Evolutionary conservation across 2,329 filamentous ascomycete genomes (phyloP).

Genomic region (Sarocladium oryzae): DNA sequence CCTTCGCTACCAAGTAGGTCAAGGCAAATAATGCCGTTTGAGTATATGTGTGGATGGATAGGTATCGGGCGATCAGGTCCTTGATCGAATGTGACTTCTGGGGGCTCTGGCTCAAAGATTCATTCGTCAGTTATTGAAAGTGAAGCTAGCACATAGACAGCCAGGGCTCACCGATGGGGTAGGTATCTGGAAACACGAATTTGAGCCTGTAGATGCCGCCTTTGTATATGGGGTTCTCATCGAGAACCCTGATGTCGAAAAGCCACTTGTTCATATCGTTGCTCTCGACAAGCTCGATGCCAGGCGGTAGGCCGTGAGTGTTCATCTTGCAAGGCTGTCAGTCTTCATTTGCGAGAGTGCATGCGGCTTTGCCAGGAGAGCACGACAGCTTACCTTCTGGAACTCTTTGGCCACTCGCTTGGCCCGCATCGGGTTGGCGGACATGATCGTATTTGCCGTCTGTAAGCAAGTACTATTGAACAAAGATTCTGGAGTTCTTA

Average conservation of each 20-base stretch:
- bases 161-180: constrained; percentile 71
- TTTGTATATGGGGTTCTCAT: constrained; percentile 81
- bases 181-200: constrained; percentile 76
- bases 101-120: constrained; percentile 60
- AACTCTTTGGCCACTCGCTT: constrained; percentile 57
- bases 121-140: neutral
- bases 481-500: too few species aligned
- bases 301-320: constrained; percentile 50
- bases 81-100: constrained; percentile 84
- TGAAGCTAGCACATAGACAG: neutral
- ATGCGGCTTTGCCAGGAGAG: neutral
- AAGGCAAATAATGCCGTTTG: constrained; percentile 96
- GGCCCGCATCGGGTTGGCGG: constrained; percentile 36
- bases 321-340: constrained; percentile 37
- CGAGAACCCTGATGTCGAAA: constrained; percentile 86
- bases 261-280: constrained; percentile 72
- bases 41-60: constrained; percentile 96
- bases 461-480: too few species aligned
- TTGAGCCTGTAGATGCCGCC: constrained; percentile 76
- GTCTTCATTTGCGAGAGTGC: neutral
- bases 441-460: too few species aligned
- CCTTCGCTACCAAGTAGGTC: constrained; percentile 82
- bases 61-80: constrained; percentile 65
- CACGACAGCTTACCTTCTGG: constrained; percentile 37
- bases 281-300: constrained; percentile 77